These are phyloP conservation scores for Phoma sp. DNA, from an alignment of 2,329 filamentous ascomycete species.

Conservation along the genomic window DNA sequence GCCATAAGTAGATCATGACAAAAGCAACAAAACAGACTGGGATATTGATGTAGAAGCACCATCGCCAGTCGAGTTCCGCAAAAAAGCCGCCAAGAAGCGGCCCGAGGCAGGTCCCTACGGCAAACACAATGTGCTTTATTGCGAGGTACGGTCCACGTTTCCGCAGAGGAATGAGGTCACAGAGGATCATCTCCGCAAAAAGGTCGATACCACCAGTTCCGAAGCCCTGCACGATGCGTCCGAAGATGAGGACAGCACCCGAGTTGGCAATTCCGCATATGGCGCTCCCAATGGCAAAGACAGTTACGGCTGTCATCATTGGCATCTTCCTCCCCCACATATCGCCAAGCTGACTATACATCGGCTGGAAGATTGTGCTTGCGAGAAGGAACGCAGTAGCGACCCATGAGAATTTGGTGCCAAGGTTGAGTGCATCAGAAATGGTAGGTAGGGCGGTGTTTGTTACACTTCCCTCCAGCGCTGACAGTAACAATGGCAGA, in stretches of 20 bases:
- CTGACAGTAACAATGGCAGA: slow-evolving; percentile 39
- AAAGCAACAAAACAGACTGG: slow-evolving; percentile 40
- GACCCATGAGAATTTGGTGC: slow-evolving; percentile 34
- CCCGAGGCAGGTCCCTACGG: slow-evolving; percentile 36
- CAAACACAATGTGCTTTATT: slow-evolving; percentile 35
- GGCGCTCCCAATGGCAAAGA: slow-evolving; percentile 61
- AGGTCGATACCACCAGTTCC: slow-evolving; percentile 56
- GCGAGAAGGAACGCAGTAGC: slow-evolving; percentile 38
- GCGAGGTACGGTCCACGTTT: slow-evolving; percentile 52
- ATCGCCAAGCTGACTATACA: slow-evolving; percentile 59
- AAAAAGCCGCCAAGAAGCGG: slow-evolving; percentile 43
- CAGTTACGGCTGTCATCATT: slow-evolving; percentile 46
- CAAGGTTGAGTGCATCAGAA: slow-evolving; percentile 30
- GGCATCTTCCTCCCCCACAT: slow-evolving; percentile 59
- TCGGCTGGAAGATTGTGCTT: slow-evolving; percentile 55
- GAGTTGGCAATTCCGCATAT: slow-evolving; percentile 57
- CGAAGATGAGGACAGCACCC: slow-evolving; percentile 58
- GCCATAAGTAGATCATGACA: slow-evolving; percentile 35
- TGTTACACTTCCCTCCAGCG: slow-evolving; percentile 49
- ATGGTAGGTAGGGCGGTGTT: slow-evolving; percentile 53
- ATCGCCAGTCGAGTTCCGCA: slow-evolving; percentile 50
- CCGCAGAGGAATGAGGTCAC: slow-evolving; percentile 57
- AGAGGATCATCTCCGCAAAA: slow-evolving; percentile 57
- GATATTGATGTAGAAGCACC: slow-evolving; percentile 53
- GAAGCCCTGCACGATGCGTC: slow-evolving; percentile 62